Percentiles rank a stretch among this genome's conserved stretches.
Conservation (phyloP, 257 asterid species). For the Petunia secreta region DNA sequence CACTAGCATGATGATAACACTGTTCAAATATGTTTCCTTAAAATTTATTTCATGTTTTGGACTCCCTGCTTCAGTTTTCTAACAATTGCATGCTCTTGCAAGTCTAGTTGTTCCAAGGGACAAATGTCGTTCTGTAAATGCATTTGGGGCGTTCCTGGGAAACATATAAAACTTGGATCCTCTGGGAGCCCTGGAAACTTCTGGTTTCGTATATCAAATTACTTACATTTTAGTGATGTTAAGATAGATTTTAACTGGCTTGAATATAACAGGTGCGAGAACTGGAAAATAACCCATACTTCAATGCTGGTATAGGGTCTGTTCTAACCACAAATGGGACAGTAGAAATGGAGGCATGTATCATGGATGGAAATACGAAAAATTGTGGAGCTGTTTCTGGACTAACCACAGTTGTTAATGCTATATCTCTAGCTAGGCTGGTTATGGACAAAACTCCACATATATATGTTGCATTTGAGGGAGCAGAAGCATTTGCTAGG, state of each 20-base stretch:
- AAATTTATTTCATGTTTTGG: too few relatives aligned
- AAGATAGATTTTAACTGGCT: constrained; percentile 12
- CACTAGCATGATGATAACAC: too few relatives aligned
- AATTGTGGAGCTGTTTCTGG: constrained; percentile 94
- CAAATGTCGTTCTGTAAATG: not conserved
- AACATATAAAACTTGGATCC: constrained; percentile 3
- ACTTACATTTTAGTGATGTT: not conserved
- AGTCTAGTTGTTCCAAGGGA: not conserved
- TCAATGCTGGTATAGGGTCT: constrained; percentile 93
- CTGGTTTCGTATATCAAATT: not conserved
- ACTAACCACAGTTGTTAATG: constrained; percentile 73
- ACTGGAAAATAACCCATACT: constrained; percentile 73
- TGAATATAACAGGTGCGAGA: constrained; percentile 67
- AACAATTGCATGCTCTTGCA: not conserved
- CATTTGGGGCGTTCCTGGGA: not conserved
- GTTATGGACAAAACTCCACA: constrained; percentile 99
- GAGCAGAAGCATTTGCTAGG: constrained; percentile 92
- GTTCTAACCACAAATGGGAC: constrained; percentile 79
- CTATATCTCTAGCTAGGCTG: constrained; percentile 83
- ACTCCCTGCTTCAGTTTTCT: constrained; percentile 7
- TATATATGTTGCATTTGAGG: constrained; percentile 85
- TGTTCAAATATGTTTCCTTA: too few relatives aligned
- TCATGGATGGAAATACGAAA: constrained; percentile 90
- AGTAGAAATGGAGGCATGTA: constrained; percentile 96
- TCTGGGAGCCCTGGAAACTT: not conserved